Evolutionary conservation across 495 filamentous ascomycete genomes (phyloP).

Genomic region (Pyrenopolyporus hunteri): DNA sequence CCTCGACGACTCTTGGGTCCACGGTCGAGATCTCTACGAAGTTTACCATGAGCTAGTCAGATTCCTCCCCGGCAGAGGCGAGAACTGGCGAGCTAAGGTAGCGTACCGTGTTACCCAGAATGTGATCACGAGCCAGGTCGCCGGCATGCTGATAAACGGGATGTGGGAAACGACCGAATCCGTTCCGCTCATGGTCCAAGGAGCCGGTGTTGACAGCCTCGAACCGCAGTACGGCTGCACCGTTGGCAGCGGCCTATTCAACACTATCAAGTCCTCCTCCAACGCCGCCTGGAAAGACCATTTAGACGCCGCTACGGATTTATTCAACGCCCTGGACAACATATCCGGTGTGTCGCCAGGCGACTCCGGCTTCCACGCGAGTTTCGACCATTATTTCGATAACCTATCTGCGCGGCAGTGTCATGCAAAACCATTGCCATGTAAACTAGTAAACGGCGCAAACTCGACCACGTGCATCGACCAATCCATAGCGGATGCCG

Average conservation of each 20-base stretch:
- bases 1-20: slow-evolving; percentile 68
- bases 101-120: slow-evolving; percentile 71
- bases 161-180: slow-evolving; percentile 55
- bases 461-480: slow-evolving; percentile 59
- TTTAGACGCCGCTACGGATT: slow-evolving; percentile 55
- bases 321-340: slow-evolving; percentile 61
- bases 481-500: slow-evolving; percentile 59
- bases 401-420: slow-evolving; percentile 73
- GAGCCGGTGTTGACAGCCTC: slow-evolving; percentile 63
- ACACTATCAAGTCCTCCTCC: slow-evolving; percentile 53
- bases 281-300: slow-evolving; percentile 61
- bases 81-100: slow-evolving; percentile 48
- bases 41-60: slow-evolving; percentile 66
- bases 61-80: slow-evolving; percentile 57
- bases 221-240: slow-evolving; percentile 67
- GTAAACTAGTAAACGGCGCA: slow-evolving; percentile 48
- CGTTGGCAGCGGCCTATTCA: slow-evolving; percentile 51
- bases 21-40: slow-evolving; percentile 67
- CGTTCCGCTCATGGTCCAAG: slow-evolving; percentile 56
- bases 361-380: slow-evolving; percentile 64
- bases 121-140: slow-evolving; percentile 73
- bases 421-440: slow-evolving; percentile 67
- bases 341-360: slow-evolving; percentile 62
- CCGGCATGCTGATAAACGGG: slow-evolving; percentile 66
- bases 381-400: slow-evolving; percentile 76